Evolutionary conservation across 352 stramenopile genomes (phyloP).

Genomic region (Phytophthora ramorum): DNA sequence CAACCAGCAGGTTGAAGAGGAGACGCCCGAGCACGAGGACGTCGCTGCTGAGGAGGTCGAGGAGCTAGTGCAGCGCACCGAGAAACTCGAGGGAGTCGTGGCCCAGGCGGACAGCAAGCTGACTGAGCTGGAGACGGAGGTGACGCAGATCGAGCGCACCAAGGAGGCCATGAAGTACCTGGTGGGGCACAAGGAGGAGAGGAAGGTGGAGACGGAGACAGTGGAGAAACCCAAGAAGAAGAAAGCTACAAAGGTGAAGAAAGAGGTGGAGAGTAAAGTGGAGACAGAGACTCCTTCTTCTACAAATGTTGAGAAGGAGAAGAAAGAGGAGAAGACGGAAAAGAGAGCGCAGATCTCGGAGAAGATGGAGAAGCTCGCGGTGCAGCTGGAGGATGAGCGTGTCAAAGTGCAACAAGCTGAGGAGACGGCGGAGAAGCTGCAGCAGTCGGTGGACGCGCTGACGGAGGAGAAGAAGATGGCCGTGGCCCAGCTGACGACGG

Average conservation of each 20-base stretch:
- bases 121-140: constrained; percentile 41
- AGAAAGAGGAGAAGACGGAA: neutral
- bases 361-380: constrained; percentile 16
- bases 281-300: neutral
- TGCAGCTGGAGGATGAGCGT: constrained; percentile 21
- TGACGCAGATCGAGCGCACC: constrained; percentile 46
- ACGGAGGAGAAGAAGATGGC: too few species aligned
- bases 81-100: constrained; percentile 18
- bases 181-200: constrained; percentile 22
- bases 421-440: too few species aligned
- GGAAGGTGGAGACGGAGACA: constrained; percentile 16
- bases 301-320: neutral
- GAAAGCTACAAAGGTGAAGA: constrained; percentile 12
- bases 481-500: too few species aligned
- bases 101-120: constrained; percentile 38
- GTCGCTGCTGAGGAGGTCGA: constrained; percentile 2
- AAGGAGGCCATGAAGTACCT: constrained; percentile 46
- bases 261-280: constrained; percentile 3
- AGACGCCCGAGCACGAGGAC: constrained; percentile 10
- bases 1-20: constrained; percentile 36
- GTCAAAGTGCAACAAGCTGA: too few species aligned
- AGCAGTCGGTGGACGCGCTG: too few species aligned
- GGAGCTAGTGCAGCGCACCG: constrained; percentile 26
- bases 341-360: constrained; percentile 3
- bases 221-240: constrained; percentile 31